Conservation (phyloP, 108 stramenopile genomes). For the Nitzschia inconspicua region DNA sequence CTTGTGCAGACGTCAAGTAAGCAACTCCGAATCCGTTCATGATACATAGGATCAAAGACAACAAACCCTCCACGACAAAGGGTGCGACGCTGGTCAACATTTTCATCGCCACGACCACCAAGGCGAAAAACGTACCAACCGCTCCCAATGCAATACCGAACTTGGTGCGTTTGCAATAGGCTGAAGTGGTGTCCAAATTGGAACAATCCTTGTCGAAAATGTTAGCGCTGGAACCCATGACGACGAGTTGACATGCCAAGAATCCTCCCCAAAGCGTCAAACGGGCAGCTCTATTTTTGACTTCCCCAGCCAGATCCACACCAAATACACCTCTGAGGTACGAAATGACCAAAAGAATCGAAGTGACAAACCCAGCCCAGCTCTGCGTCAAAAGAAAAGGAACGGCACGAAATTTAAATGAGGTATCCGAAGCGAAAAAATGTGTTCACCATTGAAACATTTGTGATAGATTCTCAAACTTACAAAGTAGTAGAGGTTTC, state of each 20-base stretch:
- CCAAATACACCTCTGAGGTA: constrained; percentile 60
- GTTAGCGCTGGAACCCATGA: constrained; percentile 73
- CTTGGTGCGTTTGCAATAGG: constrained; percentile 62
- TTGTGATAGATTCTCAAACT: constrained; percentile 13
- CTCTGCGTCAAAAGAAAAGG: constrained; percentile 1
- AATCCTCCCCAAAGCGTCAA: constrained; percentile 62
- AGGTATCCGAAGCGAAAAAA: not conserved
- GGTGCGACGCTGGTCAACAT: constrained; percentile 49
- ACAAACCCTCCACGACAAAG: constrained; percentile 55
- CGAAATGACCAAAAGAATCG: constrained; percentile 47
- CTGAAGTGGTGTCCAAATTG: not conserved
- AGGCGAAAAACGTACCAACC: constrained; percentile 46
- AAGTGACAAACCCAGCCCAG: constrained; percentile 74
- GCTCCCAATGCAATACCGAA: constrained; percentile 67
- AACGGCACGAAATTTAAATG: not conserved
- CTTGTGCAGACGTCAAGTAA: constrained; percentile 55
- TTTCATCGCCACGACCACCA: constrained; percentile 61
- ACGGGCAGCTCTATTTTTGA: constrained; percentile 51
- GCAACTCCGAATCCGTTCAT: constrained; percentile 48
- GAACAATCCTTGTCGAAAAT: constrained; percentile 69
- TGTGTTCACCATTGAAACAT: not conserved
- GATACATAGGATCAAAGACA: constrained; percentile 47
- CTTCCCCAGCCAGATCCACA: constrained; percentile 63
- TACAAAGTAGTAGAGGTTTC: constrained; percentile 80
- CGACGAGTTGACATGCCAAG: constrained; percentile 60